These are phyloP conservation scores for Haberlea rhodopensis DNA, from an alignment of 257 asterid genomes.

Conservation along the genomic window DNA sequence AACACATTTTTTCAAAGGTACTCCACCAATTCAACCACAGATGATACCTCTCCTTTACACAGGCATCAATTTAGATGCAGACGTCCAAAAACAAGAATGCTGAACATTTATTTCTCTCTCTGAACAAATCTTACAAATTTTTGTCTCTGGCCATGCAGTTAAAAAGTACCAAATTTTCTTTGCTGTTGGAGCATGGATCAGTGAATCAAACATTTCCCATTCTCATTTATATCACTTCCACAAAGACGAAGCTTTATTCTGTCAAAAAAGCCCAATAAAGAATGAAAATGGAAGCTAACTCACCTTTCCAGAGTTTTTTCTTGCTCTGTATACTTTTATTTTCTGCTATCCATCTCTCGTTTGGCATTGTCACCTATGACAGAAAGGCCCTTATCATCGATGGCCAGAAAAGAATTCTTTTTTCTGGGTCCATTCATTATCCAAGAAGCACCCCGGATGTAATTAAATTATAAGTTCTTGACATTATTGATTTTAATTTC, in stretches of 20 bases:
- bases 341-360: constrained; percentile 30
- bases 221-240: too few species aligned
- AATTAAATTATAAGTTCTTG: not conserved
- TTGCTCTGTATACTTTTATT: constrained; percentile 38
- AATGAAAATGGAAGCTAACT: constrained; percentile 44
- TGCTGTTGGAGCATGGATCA: too few species aligned
- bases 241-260: too few species aligned
- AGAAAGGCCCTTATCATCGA: constrained; percentile 62
- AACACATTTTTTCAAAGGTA: too few species aligned
- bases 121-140: not conserved
- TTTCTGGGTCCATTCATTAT: constrained; percentile 94
- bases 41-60: too few species aligned
- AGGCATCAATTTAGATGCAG: not conserved
- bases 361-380: constrained; percentile 79
- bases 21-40: too few species aligned
- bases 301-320: constrained; percentile 43
- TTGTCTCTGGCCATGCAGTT: too few species aligned
- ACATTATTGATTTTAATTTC: not conserved
- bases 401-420: constrained; percentile 73
- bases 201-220: too few species aligned
- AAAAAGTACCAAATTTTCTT: too few species aligned
- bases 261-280: too few species aligned
- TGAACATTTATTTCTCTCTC: not conserved
- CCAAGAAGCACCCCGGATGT: constrained; percentile 97
- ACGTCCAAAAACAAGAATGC: not conserved